Conservation (phyloP, 2,329 filamentous ascomycete species). For the Dryadomyces quercus-mongolicae region DNA sequence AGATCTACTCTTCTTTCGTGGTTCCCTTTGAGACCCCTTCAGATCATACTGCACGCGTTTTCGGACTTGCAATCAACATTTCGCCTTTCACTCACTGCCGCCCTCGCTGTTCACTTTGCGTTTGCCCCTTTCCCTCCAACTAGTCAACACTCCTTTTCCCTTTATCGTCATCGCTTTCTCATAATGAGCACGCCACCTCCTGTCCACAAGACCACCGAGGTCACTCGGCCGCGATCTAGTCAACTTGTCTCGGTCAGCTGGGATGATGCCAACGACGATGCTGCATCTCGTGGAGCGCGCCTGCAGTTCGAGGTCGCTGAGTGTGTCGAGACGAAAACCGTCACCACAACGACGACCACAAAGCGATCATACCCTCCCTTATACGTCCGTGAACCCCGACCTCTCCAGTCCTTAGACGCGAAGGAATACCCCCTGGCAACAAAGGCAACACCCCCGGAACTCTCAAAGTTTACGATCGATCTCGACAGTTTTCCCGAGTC, state of each 20-base stretch:
- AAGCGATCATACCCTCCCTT: slow-evolving; percentile 78
- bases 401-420: slow-evolving; percentile 61
- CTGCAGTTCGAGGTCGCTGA: slow-evolving; percentile 49
- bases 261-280: slow-evolving; percentile 17
- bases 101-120: background rate
- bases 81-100: background rate
- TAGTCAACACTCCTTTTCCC: background rate
- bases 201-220: slow-evolving; percentile 18
- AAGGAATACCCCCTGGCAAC: slow-evolving; percentile 84
- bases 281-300: slow-evolving; percentile 14
- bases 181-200: slow-evolving; percentile 10
- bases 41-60: background rate
- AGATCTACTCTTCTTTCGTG: background rate
- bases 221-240: slow-evolving; percentile 20
- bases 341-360: slow-evolving; percentile 88
- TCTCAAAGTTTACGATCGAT: slow-evolving; percentile 68
- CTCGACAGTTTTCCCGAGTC: slow-evolving; percentile 45
- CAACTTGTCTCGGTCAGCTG: slow-evolving; percentile 23
- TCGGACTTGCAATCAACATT: background rate
- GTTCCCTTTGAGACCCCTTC: background rate
- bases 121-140: background rate
- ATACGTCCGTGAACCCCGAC: slow-evolving; percentile 59
- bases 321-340: slow-evolving; percentile 56
- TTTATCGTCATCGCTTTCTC: background rate
- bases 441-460: slow-evolving; percentile 66